phyloP scores from a whole-genome alignment of 768 basidiomycete genomes.

The Daedalea quercina region DNA sequence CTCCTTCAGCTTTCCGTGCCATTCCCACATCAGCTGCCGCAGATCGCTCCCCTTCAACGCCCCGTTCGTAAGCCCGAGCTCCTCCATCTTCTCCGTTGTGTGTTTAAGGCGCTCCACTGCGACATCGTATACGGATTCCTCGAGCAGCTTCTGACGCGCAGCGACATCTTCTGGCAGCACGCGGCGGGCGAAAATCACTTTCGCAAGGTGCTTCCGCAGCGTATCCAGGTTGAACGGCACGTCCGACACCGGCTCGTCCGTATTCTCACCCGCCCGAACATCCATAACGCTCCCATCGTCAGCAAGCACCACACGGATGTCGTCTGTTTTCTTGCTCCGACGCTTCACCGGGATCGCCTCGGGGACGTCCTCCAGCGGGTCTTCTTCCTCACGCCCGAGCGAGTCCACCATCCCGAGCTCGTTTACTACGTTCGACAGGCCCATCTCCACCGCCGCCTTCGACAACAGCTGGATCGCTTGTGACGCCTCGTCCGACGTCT shows the following conservation, averaged over 20 bases:
- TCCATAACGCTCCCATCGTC: slow-evolving; percentile 17
- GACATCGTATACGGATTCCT: slow-evolving; percentile 81
- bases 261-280: slow-evolving; percentile 14
- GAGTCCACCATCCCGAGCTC: slow-evolving; percentile 52
- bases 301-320: slow-evolving; percentile 7
- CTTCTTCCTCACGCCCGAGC: slow-evolving; percentile 31
- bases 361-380: slow-evolving; percentile 46
- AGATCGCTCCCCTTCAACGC: slow-evolving; percentile 44
- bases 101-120: slow-evolving; percentile 66
- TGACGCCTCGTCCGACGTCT: slow-evolving; percentile 47
- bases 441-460: slow-evolving; percentile 50
- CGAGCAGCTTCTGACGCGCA: slow-evolving; percentile 74
- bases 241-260: slow-evolving; percentile 24
- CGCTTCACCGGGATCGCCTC: slow-evolving; percentile 56
- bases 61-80: slow-evolving; percentile 46
- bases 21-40: slow-evolving; percentile 80
- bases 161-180: slow-evolving; percentile 61
- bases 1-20: slow-evolving; percentile 58
- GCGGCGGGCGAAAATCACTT: slow-evolving; percentile 55
- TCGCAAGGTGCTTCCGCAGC: slow-evolving; percentile 61
- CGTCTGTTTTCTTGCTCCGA: slow-evolving; percentile 21
- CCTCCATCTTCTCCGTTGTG: slow-evolving; percentile 50
- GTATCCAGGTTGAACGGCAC: slow-evolving; percentile 73
- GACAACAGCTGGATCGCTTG: slow-evolving; percentile 51
- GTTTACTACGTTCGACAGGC: slow-evolving; percentile 40